Evolutionary conservation across 2,329 filamentous ascomycete species (phyloP), one percentile per base, ranked within the genome.

Genomic region (Ophiosphaerella herpotricha): DNA sequence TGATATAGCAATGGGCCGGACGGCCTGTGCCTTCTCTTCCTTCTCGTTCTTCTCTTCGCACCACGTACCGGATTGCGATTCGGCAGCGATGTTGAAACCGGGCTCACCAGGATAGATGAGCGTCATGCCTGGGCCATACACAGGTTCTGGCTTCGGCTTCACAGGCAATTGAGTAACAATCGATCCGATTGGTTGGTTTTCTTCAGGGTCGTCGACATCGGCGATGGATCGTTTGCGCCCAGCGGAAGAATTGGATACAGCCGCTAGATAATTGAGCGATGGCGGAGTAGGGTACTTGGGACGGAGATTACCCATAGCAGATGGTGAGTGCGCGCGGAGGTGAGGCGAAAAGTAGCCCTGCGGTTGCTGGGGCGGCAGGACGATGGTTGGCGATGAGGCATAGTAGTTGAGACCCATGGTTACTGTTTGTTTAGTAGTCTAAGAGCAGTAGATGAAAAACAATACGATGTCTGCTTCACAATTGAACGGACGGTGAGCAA

Each of bases 151-250:
- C 68, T 86, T 85, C 14, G 81, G 75, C 65, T 84, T 82, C 40
- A 80, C 77, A 60, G 80, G 75, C 39, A 75, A 65, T 51, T 75
- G 69, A 46, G 74, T 64, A 44, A 73, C 56, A 52, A 78, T 73
- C 48, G 78, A 70, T 71, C 82, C 81, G 65, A 85, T 74, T 66
- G 73, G 73, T 42, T 65, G 65, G 41, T 75, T 74, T 52, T 85
- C 80, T 59, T 86, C 82, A 45, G 89, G 83, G 62, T 90, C 89
- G 62, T 90, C 89, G 48, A 88, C 87, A 72, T 92, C 88, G 64
- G 89, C 86, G 67, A 88, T 83, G 55, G 87, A 90, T 61, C 89
- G 86, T 76, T 92, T 92, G 68, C 87, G 85, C 59, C 88, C 86
- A 60, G 83, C 83, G 56, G 77, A 65, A 60, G 69, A 60, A 59